Base-by-base conservation (phyloP, 1,284 basidiomycete species). In the Pisolithus thermaeus region DNA sequence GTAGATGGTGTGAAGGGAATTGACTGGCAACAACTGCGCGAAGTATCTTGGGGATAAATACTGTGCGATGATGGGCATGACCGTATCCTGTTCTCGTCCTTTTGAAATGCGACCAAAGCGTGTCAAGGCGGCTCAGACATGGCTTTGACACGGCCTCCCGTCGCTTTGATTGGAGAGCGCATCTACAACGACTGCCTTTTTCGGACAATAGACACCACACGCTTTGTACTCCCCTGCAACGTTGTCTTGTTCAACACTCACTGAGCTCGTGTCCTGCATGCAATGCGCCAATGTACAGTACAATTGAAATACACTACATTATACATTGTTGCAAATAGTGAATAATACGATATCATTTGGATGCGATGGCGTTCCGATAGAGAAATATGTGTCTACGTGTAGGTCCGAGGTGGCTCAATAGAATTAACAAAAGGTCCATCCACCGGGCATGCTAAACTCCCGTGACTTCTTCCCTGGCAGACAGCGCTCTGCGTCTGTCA, bases 361-460 rank as follows among this genome's bases (percentile, higher is more conserved):
- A 48, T 38, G 37, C 25, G 23, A 49, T 39, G 18, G 30, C 12
- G 35, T 48, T 7, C 18, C 27, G 28, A 25, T n/a, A 51, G 14
- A 45, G 37, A n/a, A 40, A 20, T 35, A 30, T 4, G 25, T 42
- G 16, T 28, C 25, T 27, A 25, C 4, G 25, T 28, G 23, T 43
- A 46, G 28, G 44, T 46, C 44, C 44, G 28, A 32, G 44, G 11
- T 20, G 27, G 30, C 18, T 46, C 27, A 22, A 49, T 30, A 39
- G 38, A 46, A 46, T 50, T 54, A 67, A 42, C 27, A 48, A 41
- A 61, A 62, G 16, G 58, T 61, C 70, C 70, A 72, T 47, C 63
- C 65, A 14, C 70, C 68, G 44, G 69, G 70, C 69, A 72, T 71
- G 49, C 65, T 64, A 51, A 56, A 52, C 52, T 71, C 68, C 47